phyloP scores from a whole-genome alignment of 2,329 filamentous ascomycete genomes.

The Neurospora crassa region DNA sequence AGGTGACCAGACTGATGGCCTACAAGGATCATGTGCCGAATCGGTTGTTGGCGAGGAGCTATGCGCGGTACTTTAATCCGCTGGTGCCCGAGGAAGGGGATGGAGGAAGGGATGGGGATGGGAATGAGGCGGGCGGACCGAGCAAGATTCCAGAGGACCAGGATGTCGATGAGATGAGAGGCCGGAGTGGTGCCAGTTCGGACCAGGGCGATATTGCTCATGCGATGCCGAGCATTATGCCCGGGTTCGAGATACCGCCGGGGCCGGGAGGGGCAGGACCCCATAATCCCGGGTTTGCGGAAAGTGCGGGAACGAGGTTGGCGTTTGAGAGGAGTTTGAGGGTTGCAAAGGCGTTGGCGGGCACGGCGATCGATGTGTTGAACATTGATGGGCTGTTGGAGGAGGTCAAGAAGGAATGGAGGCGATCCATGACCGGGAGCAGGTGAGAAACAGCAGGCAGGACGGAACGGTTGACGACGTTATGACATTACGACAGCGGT shows the following conservation, averaged over 20 bases:
- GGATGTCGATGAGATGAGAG: conserved; percentile 31
- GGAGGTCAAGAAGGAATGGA: conserved; percentile 31
- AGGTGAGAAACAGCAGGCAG: neutral
- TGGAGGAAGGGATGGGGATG: neutral
- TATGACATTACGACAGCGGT: neutral
- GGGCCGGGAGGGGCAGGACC: conserved; percentile 34
- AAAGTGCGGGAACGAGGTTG: conserved; percentile 36
- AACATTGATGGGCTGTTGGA: conserved; percentile 30
- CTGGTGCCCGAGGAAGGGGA: conserved; percentile 20
- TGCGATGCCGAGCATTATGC: conserved; percentile 43
- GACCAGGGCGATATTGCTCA: conserved; percentile 51
- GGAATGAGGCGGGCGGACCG: conserved; percentile 6
- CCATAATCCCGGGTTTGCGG: conserved; percentile 43
- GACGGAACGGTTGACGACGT: neutral
- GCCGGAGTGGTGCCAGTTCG: conserved; percentile 41
- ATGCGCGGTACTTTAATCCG: conserved; percentile 34
- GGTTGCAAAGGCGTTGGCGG: conserved; percentile 38
- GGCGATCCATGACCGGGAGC: conserved; percentile 18
- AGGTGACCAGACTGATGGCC: conserved; percentile 29
- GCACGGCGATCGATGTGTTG: conserved; percentile 37
- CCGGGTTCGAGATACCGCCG: conserved; percentile 40
- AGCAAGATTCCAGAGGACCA: conserved; percentile 26
- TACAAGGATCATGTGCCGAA: conserved; percentile 49
- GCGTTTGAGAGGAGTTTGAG: conserved; percentile 36
- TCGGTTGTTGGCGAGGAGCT: conserved; percentile 34